Evolutionary conservation across 164 flowering plant species (phyloP).

Genomic region (Aristolochia fimbriata): DNA sequence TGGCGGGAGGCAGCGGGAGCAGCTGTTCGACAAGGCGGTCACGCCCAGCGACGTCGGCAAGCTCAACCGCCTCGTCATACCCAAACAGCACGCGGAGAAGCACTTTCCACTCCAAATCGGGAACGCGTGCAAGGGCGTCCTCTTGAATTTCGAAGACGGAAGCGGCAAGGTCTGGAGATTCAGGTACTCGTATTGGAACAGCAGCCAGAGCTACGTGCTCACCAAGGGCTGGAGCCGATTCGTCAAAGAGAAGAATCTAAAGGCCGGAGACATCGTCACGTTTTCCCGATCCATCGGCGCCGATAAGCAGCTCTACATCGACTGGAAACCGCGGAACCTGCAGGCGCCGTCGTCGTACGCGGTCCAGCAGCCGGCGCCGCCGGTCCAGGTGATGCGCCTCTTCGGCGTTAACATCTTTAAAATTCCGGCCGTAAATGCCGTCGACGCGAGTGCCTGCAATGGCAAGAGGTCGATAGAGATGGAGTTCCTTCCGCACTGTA

Average conservation of each 20-base stretch:
- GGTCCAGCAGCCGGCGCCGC: neutral
- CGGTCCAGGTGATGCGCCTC: slow-evolving; percentile 51
- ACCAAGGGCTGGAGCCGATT: slow-evolving; percentile 93
- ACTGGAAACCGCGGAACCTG: slow-evolving; percentile 35
- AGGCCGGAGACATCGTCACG: slow-evolving; percentile 65
- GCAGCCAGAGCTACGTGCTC: slow-evolving; percentile 83
- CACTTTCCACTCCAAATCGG: slow-evolving; percentile 59
- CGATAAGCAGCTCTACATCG: slow-evolving; percentile 63
- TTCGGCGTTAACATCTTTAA: slow-evolving; percentile 79
- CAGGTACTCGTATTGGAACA: slow-evolving; percentile 86
- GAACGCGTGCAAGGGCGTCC: slow-evolving; percentile 36
- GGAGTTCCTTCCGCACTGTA: slow-evolving; percentile 36
- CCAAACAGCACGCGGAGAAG: slow-evolving; percentile 90
- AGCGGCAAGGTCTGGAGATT: slow-evolving; percentile 83
- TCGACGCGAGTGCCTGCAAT: slow-evolving; percentile 10
- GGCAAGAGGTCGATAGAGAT: slow-evolving; percentile 41
- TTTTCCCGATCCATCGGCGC: slow-evolving; percentile 43
- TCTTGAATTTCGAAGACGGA: slow-evolving; percentile 63
- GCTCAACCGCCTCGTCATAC: slow-evolving; percentile 82
- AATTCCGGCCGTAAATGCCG: slow-evolving; percentile 17
- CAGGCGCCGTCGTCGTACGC: slow-evolving; percentile 1
- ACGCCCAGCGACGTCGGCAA: slow-evolving; percentile 98
- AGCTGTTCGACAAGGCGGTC: slow-evolving; percentile 75
- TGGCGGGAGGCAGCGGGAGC: slow-evolving; percentile 26
- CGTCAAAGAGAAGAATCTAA: slow-evolving; percentile 75